Evolutionary conservation across 2,329 filamentous ascomycete species (phyloP).

Genomic region (Colletotrichum agaves): DNA sequence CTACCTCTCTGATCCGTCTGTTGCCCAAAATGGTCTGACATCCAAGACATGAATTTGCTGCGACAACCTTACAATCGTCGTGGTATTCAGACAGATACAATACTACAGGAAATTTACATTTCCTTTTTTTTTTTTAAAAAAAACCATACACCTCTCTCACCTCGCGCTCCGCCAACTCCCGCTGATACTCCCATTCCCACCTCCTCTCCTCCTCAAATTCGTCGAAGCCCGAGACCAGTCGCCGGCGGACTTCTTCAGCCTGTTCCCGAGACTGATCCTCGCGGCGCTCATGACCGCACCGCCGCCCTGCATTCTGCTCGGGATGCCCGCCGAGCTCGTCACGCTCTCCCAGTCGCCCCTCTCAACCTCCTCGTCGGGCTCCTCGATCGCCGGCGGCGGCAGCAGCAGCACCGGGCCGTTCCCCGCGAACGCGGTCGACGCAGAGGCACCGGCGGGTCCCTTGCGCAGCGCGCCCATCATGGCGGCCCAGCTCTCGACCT

Average conservation of each 20-base stretch:
- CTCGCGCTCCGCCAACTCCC: constrained; percentile 22
- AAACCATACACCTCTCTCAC: not conserved
- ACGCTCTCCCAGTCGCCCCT: constrained; percentile 52
- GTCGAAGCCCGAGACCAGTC: constrained; percentile 59
- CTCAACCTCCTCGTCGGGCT: constrained; percentile 46
- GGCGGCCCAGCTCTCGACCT: constrained; percentile 71
- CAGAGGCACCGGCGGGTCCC: constrained; percentile 15
- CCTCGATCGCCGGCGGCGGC: constrained; percentile 44
- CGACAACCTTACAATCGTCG: too few relatives aligned
- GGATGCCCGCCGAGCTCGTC: constrained; percentile 41
- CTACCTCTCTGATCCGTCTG: too few relatives aligned
- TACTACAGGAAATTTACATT: too few relatives aligned
- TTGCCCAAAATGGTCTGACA: too few relatives aligned
- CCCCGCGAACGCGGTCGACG: constrained; percentile 13
- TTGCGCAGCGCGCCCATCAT: constrained; percentile 58
- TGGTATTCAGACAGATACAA: too few relatives aligned
- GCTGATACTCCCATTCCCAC: not conserved
- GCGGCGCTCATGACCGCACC: constrained; percentile 49
- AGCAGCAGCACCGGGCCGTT: constrained; percentile 40
- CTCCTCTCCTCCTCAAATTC: constrained; percentile 49
- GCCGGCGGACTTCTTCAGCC: constrained; percentile 60
- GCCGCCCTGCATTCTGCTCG: constrained; percentile 39
- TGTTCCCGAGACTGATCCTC: constrained; percentile 60
- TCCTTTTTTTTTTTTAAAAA: too few relatives aligned
- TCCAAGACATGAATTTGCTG: too few relatives aligned